phyloP scores from a whole-genome alignment of 768 basidiomycete species.

The Kwoniella sp. region DNA sequence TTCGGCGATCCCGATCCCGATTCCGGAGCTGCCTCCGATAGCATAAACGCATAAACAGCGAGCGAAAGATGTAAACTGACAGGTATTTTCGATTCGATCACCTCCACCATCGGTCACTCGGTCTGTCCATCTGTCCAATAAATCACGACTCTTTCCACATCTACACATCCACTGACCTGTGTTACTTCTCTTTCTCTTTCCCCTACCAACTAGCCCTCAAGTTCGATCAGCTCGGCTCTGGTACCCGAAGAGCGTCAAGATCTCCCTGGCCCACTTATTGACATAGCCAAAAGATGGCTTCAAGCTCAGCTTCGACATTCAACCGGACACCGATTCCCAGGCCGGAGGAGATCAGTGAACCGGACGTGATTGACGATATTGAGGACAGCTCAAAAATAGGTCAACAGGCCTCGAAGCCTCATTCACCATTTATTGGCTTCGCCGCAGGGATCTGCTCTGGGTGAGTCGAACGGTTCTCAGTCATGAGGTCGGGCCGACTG shows the following conservation, averaged over 20 bases:
- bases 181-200: too few species aligned
- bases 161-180: background rate
- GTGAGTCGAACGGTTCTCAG: constrained; percentile 21
- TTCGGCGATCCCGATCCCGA: constrained; percentile 2
- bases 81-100: background rate
- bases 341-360: constrained; percentile 23
- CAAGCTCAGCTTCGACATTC: background rate
- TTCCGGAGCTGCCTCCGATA: too few species aligned
- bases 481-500: too few species aligned
- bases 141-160: background rate
- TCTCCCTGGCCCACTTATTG: too few species aligned
- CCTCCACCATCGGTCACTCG: background rate
- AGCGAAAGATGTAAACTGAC: background rate
- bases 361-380: constrained; percentile 18
- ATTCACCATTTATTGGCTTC: constrained; percentile 47
- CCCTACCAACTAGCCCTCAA: too few species aligned
- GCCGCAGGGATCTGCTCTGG: constrained; percentile 52
- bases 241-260: too few species aligned
- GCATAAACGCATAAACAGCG: too few species aligned
- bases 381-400: constrained; percentile 6
- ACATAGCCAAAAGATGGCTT: background rate
- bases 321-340: background rate
- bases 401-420: constrained; percentile 15
- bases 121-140: background rate
- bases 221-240: too few species aligned